Evolutionary conservation across 192 early-diverging fungal species (phyloP).

Genomic region (Podila minutissima): DNA sequence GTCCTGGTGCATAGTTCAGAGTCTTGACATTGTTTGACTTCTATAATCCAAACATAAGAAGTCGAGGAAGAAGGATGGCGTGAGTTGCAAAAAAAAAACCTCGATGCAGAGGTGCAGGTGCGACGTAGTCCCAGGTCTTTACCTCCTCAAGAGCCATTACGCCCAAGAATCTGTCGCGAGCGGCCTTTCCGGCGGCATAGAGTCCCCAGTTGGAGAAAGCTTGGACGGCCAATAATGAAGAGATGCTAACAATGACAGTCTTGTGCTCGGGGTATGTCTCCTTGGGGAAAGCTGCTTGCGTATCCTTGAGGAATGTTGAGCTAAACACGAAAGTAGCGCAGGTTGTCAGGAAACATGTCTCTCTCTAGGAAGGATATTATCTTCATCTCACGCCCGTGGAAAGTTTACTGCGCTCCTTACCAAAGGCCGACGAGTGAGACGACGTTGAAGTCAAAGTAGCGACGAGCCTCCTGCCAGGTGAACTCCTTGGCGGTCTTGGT

Average conservation of each 20-base stretch:
- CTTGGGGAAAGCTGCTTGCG: constrained; percentile 47
- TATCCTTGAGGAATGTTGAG: constrained; percentile 52
- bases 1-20: constrained; percentile 90
- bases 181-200: constrained; percentile 85
- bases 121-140: neutral
- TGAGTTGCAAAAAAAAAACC: neutral
- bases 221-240: constrained; percentile 79
- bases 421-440: constrained; percentile 63
- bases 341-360: neutral
- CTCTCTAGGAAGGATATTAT: neutral
- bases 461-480: constrained; percentile 53
- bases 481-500: constrained; percentile 65
- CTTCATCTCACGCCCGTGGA: neutral
- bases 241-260: constrained; percentile 77
- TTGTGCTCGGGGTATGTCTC: constrained; percentile 31
- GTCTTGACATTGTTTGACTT: constrained; percentile 61
- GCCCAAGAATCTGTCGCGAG: constrained; percentile 78
- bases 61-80: neutral
- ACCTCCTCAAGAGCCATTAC: constrained; percentile 77
- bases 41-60: constrained; percentile 7
- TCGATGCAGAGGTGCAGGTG: neutral
- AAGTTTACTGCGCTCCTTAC: constrained; percentile 18
- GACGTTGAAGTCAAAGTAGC: constrained; percentile 68
- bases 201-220: constrained; percentile 83
- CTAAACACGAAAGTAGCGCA: constrained; percentile 12